These are phyloP conservation scores for Scleroderma citrinum DNA, from an alignment of 768 basidiomycete genomes.

Conservation along the genomic window DNA sequence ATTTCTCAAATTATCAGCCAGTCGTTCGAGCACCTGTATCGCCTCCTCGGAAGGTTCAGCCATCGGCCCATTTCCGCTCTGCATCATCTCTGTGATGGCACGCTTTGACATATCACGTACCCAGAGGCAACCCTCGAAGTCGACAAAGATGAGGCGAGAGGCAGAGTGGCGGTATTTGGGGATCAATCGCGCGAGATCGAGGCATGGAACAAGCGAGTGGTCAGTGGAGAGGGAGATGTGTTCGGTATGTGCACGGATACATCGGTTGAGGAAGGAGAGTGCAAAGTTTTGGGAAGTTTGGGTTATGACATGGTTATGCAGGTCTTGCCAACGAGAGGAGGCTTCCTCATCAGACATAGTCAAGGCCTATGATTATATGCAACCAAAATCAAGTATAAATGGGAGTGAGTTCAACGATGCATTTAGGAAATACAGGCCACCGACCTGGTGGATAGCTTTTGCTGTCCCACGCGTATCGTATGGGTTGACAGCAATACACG, in stretches of 20 bases:
- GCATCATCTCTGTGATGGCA: not conserved
- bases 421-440: not conserved
- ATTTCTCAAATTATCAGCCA: constrained; percentile 61
- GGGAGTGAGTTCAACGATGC: constrained; percentile 3
- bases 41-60: constrained; percentile 35
- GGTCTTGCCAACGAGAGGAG: constrained; percentile 72
- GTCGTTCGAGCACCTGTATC: constrained; percentile 46
- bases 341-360: constrained; percentile 77
- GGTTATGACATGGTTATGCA: constrained; percentile 79
- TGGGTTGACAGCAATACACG: constrained; percentile 82
- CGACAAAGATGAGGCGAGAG: constrained; percentile 63
- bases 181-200: constrained; percentile 48
- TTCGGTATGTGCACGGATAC: constrained; percentile 66
- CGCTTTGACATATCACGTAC: constrained; percentile 42
- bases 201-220: constrained; percentile 30
- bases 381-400: no score
- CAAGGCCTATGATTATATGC: constrained; percentile 59
- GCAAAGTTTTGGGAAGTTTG: constrained; percentile 86
- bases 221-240: constrained; percentile 35
- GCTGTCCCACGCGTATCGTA: constrained; percentile 85
- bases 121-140: constrained; percentile 82
- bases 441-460: constrained; percentile 57
- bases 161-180: constrained; percentile 62
- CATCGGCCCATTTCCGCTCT: constrained; percentile 13
- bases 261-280: constrained; percentile 70